phyloP scores from a whole-genome alignment of 1,284 basidiomycete genomes.

The Austroboletus novae-zelandiae region DNA sequence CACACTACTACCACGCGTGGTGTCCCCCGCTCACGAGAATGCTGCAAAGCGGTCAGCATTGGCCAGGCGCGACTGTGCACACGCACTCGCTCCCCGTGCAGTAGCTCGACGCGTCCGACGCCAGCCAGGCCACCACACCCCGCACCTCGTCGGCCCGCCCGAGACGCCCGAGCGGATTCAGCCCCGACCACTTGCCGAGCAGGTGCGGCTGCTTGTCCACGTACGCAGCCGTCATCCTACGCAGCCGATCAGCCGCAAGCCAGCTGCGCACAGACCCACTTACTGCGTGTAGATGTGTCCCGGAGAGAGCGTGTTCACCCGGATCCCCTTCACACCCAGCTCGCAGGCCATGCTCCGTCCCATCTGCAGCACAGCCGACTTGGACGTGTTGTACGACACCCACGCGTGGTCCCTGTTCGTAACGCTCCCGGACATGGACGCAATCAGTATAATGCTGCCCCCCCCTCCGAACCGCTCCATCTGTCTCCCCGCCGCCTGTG shows the following conservation, averaged over 20 bases:
- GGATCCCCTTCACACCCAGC: slow-evolving; percentile 65
- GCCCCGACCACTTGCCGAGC: slow-evolving; percentile 66
- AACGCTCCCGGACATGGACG: slow-evolving; percentile 84
- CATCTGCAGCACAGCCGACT: slow-evolving; percentile 82
- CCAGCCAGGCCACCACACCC: slow-evolving; percentile 79
- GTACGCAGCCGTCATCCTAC: slow-evolving; percentile 76
- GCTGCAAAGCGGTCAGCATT: slow-evolving; percentile 33
- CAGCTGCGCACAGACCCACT: slow-evolving; percentile 15
- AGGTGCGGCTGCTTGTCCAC: slow-evolving; percentile 70
- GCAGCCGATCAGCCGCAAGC: background rate
- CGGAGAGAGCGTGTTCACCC: slow-evolving; percentile 75
- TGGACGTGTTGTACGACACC: slow-evolving; percentile 80
- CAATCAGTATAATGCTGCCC: slow-evolving; percentile 78
- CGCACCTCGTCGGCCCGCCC: slow-evolving; percentile 76
- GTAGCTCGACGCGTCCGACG: slow-evolving; percentile 73
- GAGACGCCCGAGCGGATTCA: slow-evolving; percentile 75
- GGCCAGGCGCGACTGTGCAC: no score
- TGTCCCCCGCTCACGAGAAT: slow-evolving; percentile 73
- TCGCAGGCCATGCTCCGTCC: slow-evolving; percentile 83
- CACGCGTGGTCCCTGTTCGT: slow-evolving; percentile 78
- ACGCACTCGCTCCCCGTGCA: slow-evolving; percentile 78
- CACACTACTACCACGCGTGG: slow-evolving; percentile 54
- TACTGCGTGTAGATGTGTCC: slow-evolving; percentile 76
- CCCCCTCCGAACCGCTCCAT: slow-evolving; percentile 69
- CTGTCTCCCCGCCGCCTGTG: slow-evolving; percentile 75